phyloP scores from a whole-genome alignment of 2,329 filamentous ascomycete species.

The Botrytis porri region DNA sequence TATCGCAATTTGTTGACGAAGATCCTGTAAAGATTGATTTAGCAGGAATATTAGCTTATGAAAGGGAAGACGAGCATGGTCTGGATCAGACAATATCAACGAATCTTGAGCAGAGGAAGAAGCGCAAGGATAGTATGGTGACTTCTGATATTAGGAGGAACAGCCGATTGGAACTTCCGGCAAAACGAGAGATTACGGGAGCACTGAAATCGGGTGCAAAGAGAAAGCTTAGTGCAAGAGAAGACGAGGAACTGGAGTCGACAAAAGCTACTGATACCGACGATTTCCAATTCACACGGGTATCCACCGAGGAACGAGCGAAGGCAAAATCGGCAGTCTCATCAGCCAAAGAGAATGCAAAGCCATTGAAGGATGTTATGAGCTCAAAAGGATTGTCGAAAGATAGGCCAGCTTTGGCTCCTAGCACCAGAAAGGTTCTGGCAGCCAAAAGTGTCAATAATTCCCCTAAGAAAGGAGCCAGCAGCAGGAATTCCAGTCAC shows the following conservation, averaged over 20 bases:
- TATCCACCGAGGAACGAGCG: conserved; percentile 35
- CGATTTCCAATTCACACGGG: conserved; percentile 31
- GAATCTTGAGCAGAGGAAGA: conserved; percentile 39
- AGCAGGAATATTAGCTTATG: conserved; percentile 36
- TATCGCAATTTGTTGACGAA: conserved; percentile 57
- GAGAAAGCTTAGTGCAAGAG: conserved; percentile 54
- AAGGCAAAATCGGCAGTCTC: conserved; percentile 20
- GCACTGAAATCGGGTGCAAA: conserved; percentile 51
- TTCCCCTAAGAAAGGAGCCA: conserved; percentile 53
- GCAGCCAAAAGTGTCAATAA: conserved; percentile 53
- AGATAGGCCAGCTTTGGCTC: conserved; percentile 27
- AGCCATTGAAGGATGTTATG: conserved; percentile 23
- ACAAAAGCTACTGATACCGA: conserved; percentile 38
- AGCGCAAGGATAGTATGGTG: conserved; percentile 35
- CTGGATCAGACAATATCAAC: conserved; percentile 33
- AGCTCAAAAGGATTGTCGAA: conserved; percentile 27
- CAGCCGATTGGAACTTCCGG: conserved; percentile 21
- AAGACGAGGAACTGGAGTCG: conserved; percentile 47
- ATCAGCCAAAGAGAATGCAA: conserved; percentile 12
- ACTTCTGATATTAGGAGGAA: conserved; percentile 24
- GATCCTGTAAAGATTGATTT: conserved; percentile 54
- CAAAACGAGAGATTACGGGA: conserved; percentile 28
- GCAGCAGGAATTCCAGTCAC: conserved; percentile 35
- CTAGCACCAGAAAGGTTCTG: conserved; percentile 33
- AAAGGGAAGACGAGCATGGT: conserved; percentile 23